Conservation (phyloP, 179 eudicot genomes). For the Spinacia oleracea region DNA sequence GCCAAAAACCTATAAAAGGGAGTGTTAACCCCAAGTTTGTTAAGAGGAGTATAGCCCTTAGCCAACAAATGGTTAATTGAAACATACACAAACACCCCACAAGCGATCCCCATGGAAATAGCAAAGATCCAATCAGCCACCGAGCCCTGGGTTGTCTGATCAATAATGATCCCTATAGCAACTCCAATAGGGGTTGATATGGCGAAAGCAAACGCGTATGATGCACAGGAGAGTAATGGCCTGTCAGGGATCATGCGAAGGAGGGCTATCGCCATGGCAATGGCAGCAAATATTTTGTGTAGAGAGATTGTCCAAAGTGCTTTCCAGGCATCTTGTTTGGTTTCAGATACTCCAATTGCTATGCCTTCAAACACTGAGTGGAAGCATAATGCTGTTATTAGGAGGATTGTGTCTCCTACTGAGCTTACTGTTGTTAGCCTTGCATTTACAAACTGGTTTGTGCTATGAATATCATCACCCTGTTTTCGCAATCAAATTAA, state of each 20-base stretch:
- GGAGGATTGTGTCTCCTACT: constrained; percentile 65
- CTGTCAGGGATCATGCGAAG: constrained; percentile 74
- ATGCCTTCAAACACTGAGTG: constrained; percentile 94
- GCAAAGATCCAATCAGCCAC: constrained; percentile 87
- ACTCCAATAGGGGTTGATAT: constrained; percentile 84
- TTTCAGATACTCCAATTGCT: constrained; percentile 76
- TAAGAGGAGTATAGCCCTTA: constrained; percentile 53
- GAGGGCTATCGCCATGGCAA: constrained; percentile 86
- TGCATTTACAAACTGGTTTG: constrained; percentile 31
- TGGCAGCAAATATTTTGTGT: constrained; percentile 86
- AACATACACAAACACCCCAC: constrained; percentile 81
- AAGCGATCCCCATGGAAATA: constrained; percentile 77
- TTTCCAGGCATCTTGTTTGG: constrained; percentile 68
- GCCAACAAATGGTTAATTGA: constrained; percentile 73
- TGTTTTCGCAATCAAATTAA: background rate
- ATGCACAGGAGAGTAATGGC: constrained; percentile 61
- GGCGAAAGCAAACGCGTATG: constrained; percentile 84
- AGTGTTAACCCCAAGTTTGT: constrained; percentile 37
- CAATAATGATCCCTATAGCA: constrained; percentile 75
- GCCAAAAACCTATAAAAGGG: constrained; percentile 60
- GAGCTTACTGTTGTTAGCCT: constrained; percentile 53
- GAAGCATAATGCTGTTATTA: constrained; percentile 72
- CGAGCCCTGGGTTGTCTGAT: constrained; percentile 58
- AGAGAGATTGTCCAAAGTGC: constrained; percentile 82
- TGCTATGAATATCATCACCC: constrained; percentile 22